These are phyloP conservation scores for Exophiala xenobiotica DNA, from an alignment of 2,329 filamentous ascomycete species.

Conservation along the genomic window DNA sequence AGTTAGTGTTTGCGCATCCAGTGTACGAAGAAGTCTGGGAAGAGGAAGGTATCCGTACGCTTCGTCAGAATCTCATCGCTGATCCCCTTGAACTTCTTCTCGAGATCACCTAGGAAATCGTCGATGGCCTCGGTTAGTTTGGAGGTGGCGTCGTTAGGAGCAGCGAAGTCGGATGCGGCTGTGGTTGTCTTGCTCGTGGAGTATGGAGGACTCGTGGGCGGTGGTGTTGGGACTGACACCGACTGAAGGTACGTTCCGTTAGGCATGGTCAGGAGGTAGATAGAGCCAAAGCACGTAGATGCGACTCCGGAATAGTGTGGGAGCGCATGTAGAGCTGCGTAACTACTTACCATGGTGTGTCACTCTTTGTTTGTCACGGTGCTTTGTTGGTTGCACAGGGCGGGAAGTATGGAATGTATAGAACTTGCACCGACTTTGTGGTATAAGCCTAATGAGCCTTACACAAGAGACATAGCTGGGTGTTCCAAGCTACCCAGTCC, in stretches of 20 bases:
- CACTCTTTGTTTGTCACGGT: too few species aligned
- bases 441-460: too few species aligned
- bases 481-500: too few species aligned
- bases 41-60: too few species aligned
- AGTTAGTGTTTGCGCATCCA: too few species aligned
- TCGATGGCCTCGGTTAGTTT: conserved; percentile 32
- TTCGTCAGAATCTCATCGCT: conserved; percentile 33
- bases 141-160: conserved; percentile 24
- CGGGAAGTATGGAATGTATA: too few species aligned
- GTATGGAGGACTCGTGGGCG: conserved; percentile 1
- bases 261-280: conserved; percentile 1
- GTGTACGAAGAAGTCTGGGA: too few species aligned
- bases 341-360: too few species aligned
- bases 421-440: too few species aligned
- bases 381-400: too few species aligned
- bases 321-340: too few species aligned
- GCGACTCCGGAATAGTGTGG: not conserved
- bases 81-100: conserved; percentile 34
- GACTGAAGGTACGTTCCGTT: conserved; percentile 10
- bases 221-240: not conserved
- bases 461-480: too few species aligned
- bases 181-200: conserved; percentile 1
- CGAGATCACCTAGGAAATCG: conserved; percentile 32
- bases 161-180: conserved; percentile 5
- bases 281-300: not conserved